Conservation (phyloP, 768 basidiomycete species). For the Lyophyllum shimeji region DNA sequence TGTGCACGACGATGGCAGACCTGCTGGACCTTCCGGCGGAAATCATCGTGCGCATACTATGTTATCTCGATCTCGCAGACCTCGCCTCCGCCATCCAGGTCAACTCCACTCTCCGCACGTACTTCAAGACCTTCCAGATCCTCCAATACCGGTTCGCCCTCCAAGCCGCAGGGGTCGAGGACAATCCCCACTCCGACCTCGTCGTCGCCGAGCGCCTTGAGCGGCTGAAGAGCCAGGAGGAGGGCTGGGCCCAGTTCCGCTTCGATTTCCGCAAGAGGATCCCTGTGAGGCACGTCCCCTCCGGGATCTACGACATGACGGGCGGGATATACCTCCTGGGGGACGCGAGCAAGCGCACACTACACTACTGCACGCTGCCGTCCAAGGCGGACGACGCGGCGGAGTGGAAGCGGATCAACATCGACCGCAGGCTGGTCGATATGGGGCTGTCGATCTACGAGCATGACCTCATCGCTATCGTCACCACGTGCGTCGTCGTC, state of each 20-base stretch:
- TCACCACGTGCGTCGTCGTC: conserved; percentile 32
- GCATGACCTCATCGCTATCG: conserved; percentile 39
- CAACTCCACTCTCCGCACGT: conserved; percentile 19
- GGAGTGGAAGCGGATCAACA: conserved; percentile 26
- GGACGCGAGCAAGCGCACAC: conserved; percentile 17
- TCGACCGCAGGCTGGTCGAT: conserved; percentile 33
- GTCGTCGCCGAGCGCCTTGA: conserved; percentile 22
- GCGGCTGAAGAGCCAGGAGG: conserved; percentile 23
- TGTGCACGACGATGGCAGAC: background rate
- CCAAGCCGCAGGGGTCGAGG: conserved; percentile 22
- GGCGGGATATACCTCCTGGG: conserved; percentile 40
- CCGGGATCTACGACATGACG: conserved; percentile 41
- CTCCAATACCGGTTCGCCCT: conserved; percentile 33
- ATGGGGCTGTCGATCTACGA: conserved; percentile 40
- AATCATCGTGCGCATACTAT: conserved; percentile 28
- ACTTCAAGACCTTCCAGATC: conserved; percentile 24
- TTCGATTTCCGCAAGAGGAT: conserved; percentile 26
- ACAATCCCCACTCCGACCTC: conserved; percentile 23
- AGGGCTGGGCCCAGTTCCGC: conserved; percentile 28
- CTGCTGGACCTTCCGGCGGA: conserved; percentile 28
- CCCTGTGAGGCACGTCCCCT: conserved; percentile 25
- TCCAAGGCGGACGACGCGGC: conserved; percentile 21
- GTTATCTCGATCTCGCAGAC: conserved; percentile 21
- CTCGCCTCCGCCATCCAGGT: conserved; percentile 23
- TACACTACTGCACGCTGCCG: conserved; percentile 37